These are phyloP conservation scores for Bacterosira constricta DNA, from an alignment of 108 stramenopile species.

Conservation along the genomic window DNA sequence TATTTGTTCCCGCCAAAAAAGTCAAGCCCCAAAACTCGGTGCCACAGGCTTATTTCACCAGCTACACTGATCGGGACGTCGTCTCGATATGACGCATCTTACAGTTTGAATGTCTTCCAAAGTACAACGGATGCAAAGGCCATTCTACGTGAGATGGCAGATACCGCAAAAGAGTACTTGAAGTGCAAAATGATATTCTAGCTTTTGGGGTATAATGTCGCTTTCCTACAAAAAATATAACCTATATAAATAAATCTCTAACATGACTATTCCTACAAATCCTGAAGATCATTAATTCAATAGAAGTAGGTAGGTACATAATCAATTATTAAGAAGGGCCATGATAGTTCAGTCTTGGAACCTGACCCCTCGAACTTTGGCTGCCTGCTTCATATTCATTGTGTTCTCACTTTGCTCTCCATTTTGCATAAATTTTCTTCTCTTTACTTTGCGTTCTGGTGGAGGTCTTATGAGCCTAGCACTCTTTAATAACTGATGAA, in stretches of 20 bases:
- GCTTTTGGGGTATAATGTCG: too few species aligned
- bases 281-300: too few species aligned
- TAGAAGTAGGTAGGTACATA: too few species aligned
- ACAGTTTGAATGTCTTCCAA: conserved; percentile 13
- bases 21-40: too few species aligned
- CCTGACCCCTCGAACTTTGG: not conserved
- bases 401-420: not conserved
- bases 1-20: too few species aligned
- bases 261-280: too few species aligned
- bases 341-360: conserved; percentile 3
- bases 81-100: conserved; percentile 5
- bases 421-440: not conserved
- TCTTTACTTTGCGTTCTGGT: not conserved
- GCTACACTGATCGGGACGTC: conserved; percentile 1
- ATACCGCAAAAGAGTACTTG: conserved; percentile 7
- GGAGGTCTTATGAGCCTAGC: conserved; percentile 17
- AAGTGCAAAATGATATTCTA: too few species aligned
- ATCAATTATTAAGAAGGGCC: too few species aligned
- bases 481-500: conserved; percentile 36
- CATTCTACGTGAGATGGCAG: conserved; percentile 21
- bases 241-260: too few species aligned
- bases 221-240: too few species aligned
- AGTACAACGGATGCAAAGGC: conserved; percentile 18
- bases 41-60: conserved; percentile 25
- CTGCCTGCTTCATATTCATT: not conserved